Conservation (phyloP, 163 green algal species). For the Picocystis sp. region DNA sequence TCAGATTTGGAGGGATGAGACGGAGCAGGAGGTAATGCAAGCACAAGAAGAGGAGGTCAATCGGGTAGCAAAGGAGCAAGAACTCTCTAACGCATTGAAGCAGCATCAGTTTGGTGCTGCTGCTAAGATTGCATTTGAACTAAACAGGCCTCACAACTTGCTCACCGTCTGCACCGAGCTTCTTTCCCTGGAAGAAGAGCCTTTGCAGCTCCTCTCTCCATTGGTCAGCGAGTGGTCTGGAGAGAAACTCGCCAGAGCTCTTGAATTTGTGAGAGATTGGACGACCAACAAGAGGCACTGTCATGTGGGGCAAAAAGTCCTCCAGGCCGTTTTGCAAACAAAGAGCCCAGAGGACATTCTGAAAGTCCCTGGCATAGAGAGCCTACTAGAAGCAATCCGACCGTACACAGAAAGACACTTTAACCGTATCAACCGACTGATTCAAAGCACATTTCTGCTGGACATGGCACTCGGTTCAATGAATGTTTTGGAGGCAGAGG, state of each 20-base stretch:
- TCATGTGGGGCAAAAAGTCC: conserved; percentile 34
- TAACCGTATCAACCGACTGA: conserved; percentile 38
- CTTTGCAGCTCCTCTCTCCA: background rate
- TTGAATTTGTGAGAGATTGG: conserved; percentile 66
- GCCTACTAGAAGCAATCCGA: conserved; percentile 28
- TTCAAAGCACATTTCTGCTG: conserved; percentile 58
- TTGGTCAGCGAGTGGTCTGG: background rate
- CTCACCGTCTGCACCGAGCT: conserved; percentile 2
- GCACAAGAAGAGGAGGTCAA: background rate
- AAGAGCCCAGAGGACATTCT: conserved; percentile 28
- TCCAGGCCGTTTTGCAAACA: conserved; percentile 29
- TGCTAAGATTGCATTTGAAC: conserved; percentile 57
- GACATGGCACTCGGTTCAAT: conserved; percentile 71
- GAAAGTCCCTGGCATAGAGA: conserved; percentile 18
- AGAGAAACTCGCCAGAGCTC: conserved; percentile 20
- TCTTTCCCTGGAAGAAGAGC: conserved; percentile 1
- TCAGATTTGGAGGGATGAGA: conserved; percentile 64
- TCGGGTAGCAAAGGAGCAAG: conserved; percentile 35
- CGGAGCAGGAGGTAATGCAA: conserved; percentile 7
- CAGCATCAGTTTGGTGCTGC: conserved; percentile 9
- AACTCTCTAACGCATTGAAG: conserved; percentile 65
- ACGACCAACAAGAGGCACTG: conserved; percentile 69
- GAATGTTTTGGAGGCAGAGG: conserved; percentile 34
- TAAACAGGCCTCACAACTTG: conserved; percentile 42
- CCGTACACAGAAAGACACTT: conserved; percentile 75